Conservation (phyloP, 441 rosid genomes). For the Pelargonium hybrid region DNA sequence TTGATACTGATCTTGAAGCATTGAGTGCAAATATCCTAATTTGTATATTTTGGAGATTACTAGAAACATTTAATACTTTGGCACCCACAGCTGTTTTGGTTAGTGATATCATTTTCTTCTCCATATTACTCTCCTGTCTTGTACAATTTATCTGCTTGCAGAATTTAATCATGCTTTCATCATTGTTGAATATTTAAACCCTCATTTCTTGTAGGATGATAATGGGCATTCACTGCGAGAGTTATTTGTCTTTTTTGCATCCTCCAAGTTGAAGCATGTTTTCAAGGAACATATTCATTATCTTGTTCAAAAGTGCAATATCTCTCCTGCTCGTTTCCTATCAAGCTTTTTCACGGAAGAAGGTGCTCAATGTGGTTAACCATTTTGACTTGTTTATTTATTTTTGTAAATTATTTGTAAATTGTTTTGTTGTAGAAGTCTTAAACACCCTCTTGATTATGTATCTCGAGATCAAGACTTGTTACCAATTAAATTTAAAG, state of each 20-base stretch:
- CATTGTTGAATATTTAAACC: background rate
- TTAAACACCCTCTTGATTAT: background rate
- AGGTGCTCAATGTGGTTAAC: slow-evolving; percentile 34
- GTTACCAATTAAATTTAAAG: no score
- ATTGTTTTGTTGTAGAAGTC: background rate
- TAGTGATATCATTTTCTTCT: slow-evolving; percentile 25
- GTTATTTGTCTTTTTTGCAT: slow-evolving; percentile 60
- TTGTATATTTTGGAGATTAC: slow-evolving; percentile 63
- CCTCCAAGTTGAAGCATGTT: slow-evolving; percentile 40
- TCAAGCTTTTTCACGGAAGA: slow-evolving; percentile 53
- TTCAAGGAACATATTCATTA: slow-evolving; percentile 60
- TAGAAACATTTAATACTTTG: slow-evolving; percentile 37
- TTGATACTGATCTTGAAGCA: slow-evolving; percentile 33
- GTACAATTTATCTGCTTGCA: slow-evolving; percentile 2
- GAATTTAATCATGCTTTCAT: background rate
- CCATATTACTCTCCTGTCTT: slow-evolving; percentile 10
- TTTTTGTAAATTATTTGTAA: background rate
- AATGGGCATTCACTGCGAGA: slow-evolving; percentile 37
- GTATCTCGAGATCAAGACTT: background rate
- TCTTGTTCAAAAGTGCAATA: slow-evolving; percentile 52
- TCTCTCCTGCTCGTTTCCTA: slow-evolving; percentile 58
- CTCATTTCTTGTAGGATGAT: slow-evolving; percentile 39
- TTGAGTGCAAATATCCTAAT: slow-evolving; percentile 45
- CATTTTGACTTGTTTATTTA: slow-evolving; percentile 4
- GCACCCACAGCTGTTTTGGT: slow-evolving; percentile 41